Base-by-base conservation (phyloP, 139 green algal genomes). In the Coccomyxa sp. region DNA sequence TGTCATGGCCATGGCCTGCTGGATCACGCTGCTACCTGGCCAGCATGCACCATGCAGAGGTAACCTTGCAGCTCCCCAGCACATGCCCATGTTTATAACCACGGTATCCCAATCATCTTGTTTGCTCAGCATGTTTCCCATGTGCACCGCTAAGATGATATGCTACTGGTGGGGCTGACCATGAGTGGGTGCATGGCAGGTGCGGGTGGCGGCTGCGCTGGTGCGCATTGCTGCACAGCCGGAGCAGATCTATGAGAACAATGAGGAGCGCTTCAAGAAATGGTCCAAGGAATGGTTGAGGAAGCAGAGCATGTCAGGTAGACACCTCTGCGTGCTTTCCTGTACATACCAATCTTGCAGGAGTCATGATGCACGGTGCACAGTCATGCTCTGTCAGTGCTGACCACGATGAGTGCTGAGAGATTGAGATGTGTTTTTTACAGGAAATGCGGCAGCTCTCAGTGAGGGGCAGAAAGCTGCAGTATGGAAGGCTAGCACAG, bases 401-500 rank as follows among this genome's bases (percentile, higher is more conserved):
- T 51, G 38, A 51, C 38, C 3, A 51, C 7, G 38, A 7, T 51
- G 38, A 7, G 38, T 3, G 3, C 3, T 7, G 3, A 51, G 38
- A 51, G 38, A 51, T 3, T 51, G 3, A 51, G 38, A 51, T 51
- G 38, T 51, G 38, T 7, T 51, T 51, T 28, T 31, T 38, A 23
- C 74, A 79, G 28, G 28, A 21, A 38, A 79, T 1, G 74, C 15
- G n/a, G 15, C 74, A 10, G 58, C 78, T 60, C 85, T 92, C 58
- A 88, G 82, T 25, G 74, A 84, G 25, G 88, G 88, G 23, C 92
- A 95, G 88, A 38, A 45, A 18, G 59, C 68, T 31, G 92, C 92
- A 0, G 79, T 95, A 0, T 68, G 86, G 79, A 63, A 84, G 45
- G 92, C 92, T 28, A 68, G 58, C 25, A 75, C 60, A 13, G 79